phyloP scores from a whole-genome alignment of 352 stramenopile genomes.

The Phytophthora pini region DNA sequence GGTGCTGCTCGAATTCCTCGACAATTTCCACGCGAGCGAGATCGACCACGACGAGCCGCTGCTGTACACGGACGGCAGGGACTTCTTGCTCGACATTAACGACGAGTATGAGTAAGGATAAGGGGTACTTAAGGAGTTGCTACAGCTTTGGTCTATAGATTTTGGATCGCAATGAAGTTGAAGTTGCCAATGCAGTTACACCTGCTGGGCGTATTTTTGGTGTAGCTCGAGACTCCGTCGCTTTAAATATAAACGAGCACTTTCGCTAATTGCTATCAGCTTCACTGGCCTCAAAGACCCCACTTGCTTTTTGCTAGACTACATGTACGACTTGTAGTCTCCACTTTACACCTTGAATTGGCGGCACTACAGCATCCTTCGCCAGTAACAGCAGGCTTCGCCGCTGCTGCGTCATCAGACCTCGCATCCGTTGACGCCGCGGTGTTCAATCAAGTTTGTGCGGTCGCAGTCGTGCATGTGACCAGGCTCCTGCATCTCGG shows the following conservation, averaged over 20 bases:
- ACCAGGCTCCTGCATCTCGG: conserved; percentile 5
- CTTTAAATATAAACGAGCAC: conserved; percentile 3
- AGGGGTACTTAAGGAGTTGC: too few species aligned
- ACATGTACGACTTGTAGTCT: not conserved
- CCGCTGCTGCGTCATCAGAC: not conserved
- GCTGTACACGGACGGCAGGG: conserved; percentile 11
- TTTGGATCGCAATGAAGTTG: conserved; percentile 11
- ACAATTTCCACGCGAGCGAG: conserved; percentile 31
- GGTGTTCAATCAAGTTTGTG: conserved; percentile 26
- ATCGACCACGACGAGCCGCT: conserved; percentile 28
- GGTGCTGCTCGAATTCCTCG: conserved; percentile 28
- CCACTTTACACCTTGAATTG: not conserved
- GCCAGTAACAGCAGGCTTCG: not conserved
- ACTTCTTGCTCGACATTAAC: conserved; percentile 9
- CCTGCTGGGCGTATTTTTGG: not conserved
- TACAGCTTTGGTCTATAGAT: not conserved
- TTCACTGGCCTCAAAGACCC: not conserved
- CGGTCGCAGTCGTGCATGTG: conserved; percentile 14
- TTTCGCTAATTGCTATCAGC: not conserved
- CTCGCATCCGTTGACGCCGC: conserved; percentile 9
- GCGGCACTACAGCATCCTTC: not conserved
- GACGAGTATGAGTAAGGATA: not conserved
- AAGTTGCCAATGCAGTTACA: not conserved
- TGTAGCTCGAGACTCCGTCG: not conserved
- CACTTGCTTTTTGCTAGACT: not conserved